These are phyloP conservation scores for Rubia occidens DNA, from an alignment of 305 asterid genomes.

Conservation along the genomic window DNA sequence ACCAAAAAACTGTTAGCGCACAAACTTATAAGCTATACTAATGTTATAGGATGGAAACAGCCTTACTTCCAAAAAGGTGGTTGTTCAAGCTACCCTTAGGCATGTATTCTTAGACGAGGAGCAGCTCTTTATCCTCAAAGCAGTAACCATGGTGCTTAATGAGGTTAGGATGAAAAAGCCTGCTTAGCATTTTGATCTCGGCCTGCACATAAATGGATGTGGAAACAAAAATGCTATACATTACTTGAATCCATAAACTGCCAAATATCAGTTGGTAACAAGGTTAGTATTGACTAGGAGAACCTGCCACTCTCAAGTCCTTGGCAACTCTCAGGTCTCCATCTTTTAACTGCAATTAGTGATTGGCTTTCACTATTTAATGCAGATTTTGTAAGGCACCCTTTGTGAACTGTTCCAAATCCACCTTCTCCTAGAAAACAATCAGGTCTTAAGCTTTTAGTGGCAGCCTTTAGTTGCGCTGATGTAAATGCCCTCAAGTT, in stretches of 20 bases:
- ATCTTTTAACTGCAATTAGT: slow-evolving; percentile 56
- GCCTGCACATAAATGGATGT: slow-evolving; percentile 22
- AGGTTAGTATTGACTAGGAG: background rate
- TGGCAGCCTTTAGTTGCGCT: background rate
- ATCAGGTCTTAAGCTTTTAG: background rate
- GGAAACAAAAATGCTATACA: background rate
- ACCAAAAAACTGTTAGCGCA: background rate
- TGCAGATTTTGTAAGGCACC: slow-evolving; percentile 6
- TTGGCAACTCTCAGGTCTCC: slow-evolving; percentile 49
- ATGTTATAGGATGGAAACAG: background rate
- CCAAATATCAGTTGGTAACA: too few relatives aligned
- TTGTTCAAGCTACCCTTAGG: slow-evolving; percentile 46
- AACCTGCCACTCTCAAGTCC: slow-evolving; percentile 53
- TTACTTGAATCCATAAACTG: background rate
- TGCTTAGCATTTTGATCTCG: slow-evolving; percentile 34
- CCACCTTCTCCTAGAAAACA: background rate
- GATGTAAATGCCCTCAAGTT: background rate
- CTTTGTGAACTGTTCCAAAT: background rate
- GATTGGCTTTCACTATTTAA: slow-evolving; percentile 28
- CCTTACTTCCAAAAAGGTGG: slow-evolving; percentile 43
- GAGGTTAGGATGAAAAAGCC: slow-evolving; percentile 36
- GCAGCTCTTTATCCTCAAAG: slow-evolving; percentile 30
- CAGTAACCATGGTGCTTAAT: slow-evolving; percentile 41
- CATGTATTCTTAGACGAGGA: too few relatives aligned
- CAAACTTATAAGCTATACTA: background rate